Evolutionary conservation across 139 green algal genomes (phyloP).

Genomic region (Chlamydomonas schloesseri): DNA sequence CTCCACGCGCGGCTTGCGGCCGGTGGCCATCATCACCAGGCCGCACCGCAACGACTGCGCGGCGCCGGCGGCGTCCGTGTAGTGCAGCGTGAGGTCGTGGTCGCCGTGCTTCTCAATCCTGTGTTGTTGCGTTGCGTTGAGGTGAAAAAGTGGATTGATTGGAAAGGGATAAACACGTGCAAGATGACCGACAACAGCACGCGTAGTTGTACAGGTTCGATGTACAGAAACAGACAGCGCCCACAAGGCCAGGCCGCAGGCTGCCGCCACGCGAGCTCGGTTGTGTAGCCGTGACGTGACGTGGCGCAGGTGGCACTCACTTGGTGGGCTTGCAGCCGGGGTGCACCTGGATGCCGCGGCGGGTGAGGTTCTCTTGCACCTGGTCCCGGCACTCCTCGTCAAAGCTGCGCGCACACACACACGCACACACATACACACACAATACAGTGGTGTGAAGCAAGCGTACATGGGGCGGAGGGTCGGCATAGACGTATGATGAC

Average conservation of each 20-base stretch:
- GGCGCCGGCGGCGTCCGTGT: conserved; percentile 9
- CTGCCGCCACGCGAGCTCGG: no score
- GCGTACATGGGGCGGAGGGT: no score
- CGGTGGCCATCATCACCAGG: conserved; percentile 91
- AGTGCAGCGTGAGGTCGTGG: conserved; percentile 51
- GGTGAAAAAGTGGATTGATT: no score
- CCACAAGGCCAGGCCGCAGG: no score
- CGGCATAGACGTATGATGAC: no score
- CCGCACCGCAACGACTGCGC: conserved; percentile 35
- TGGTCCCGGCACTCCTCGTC: conserved; percentile 77
- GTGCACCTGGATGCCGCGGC: conserved; percentile 60
- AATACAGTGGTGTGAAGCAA: no score
- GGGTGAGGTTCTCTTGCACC: conserved; percentile 71
- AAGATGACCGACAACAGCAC: no score
- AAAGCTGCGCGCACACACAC: conserved; percentile 52
- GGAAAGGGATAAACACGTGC: no score
- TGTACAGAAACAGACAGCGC: no score
- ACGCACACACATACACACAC: background rate
- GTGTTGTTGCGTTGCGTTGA: no score
- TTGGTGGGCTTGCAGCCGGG: conserved; percentile 40
- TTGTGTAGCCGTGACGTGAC: no score
- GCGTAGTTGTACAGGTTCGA: no score
- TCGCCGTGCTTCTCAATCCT: conserved; percentile 59
- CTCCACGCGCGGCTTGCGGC: conserved; percentile 79
- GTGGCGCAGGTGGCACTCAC: background rate